Evolutionary conservation across 371 early-diverging fungal genomes (phyloP).

Genomic region (Parasitella parasitica): DNA sequence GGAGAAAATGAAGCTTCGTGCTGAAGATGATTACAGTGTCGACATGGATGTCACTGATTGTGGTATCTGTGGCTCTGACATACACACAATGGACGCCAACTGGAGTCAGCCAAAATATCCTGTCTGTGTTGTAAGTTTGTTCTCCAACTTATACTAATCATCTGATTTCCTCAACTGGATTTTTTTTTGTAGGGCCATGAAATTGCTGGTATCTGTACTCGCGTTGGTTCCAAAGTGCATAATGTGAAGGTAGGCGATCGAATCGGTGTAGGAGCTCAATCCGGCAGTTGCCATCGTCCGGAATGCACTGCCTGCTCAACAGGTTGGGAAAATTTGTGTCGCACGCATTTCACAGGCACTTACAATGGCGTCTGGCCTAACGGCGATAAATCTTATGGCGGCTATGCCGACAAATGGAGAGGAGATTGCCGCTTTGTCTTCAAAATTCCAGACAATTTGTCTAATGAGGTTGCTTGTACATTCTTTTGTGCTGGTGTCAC

Average conservation of each 20-base stretch:
- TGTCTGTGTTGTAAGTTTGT: conserved; percentile 27
- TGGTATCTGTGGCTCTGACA: conserved; percentile 55
- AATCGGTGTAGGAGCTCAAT: conserved; percentile 73
- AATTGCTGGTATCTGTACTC: conserved; percentile 53
- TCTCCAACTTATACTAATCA: not conserved
- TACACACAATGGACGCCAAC: conserved; percentile 53
- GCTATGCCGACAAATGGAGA: conserved; percentile 61
- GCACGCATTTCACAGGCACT: conserved; percentile 54
- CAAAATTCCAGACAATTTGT: conserved; percentile 56
- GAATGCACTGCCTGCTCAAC: conserved; percentile 23
- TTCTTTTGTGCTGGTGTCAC: conserved; percentile 61
- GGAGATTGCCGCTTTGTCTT: conserved; percentile 50
- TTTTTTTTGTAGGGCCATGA: conserved; percentile 55
- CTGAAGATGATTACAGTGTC: conserved; percentile 48
- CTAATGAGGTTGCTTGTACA: conserved; percentile 51
- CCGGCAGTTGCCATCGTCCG: conserved; percentile 39
- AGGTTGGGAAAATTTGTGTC: conserved; percentile 28
- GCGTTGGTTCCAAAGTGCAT: conserved; percentile 52
- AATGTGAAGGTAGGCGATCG: conserved; percentile 63
- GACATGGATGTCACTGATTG: conserved; percentile 54
- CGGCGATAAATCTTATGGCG: conserved; percentile 57
- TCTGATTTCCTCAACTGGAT: not conserved
- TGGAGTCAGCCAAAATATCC: conserved; percentile 48
- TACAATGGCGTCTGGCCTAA: conserved; percentile 56
- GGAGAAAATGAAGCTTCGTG: conserved; percentile 28